A percentile compares a stretch with the other conserved stretches of the same genome.
phyloP scores from a whole-genome alignment of 2,329 filamentous ascomycete genomes.

The Aspergillus ibericus region DNA sequence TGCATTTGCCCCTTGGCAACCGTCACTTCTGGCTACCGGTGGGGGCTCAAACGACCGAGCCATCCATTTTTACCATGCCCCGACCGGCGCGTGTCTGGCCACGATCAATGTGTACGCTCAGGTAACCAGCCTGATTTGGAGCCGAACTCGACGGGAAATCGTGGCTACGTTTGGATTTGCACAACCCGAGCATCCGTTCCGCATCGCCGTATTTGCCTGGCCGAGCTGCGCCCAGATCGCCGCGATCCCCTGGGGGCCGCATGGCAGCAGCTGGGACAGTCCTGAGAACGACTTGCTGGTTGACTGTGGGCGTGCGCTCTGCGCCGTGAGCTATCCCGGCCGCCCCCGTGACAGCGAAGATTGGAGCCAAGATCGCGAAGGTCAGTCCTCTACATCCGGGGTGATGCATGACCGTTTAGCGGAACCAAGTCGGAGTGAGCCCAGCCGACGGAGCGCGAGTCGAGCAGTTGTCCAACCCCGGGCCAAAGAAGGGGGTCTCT shows the following conservation, averaged over 20 bases:
- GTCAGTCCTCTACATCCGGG: constrained; percentile 12
- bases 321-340: constrained; percentile 81
- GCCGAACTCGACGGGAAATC: constrained; percentile 79
- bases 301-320: constrained; percentile 63
- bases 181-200: constrained; percentile 82
- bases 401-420: constrained; percentile 8
- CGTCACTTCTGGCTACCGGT: constrained; percentile 81
- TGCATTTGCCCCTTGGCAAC: constrained; percentile 93
- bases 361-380: constrained; percentile 14
- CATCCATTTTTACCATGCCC: constrained; percentile 92
- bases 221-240: constrained; percentile 84
- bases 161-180: constrained; percentile 92
- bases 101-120: constrained; percentile 92
- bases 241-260: constrained; percentile 78
- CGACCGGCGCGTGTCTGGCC: constrained; percentile 77
- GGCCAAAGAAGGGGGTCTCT: constrained; percentile 55
- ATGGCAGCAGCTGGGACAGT: constrained; percentile 32
- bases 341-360: constrained; percentile 47
- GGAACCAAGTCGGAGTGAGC: constrained; percentile 2
- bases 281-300: constrained; percentile 23
- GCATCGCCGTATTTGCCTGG: constrained; percentile 93
- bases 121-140: constrained; percentile 92
- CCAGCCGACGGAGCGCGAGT: constrained; percentile 15
- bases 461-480: constrained; percentile 29
- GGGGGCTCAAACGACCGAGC: constrained; percentile 92